Base-by-base conservation (phyloP, 495 filamentous ascomycete genomes). In the Penicillium manginii region DNA sequence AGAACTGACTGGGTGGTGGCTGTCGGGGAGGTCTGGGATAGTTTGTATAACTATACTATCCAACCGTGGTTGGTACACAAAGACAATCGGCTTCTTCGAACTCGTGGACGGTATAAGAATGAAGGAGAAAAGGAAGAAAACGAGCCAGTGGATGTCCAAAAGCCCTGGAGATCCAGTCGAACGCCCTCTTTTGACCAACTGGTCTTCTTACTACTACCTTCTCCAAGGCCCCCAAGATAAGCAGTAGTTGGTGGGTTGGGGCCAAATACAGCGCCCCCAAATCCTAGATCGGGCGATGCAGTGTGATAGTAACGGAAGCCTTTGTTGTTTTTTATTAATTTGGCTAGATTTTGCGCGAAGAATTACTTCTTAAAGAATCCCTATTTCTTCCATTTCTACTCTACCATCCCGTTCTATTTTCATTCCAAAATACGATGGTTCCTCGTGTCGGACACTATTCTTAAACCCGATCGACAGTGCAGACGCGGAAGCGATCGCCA, bases 391-490 rank as follows among this genome's bases (percentile, higher is more conserved):
- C 26, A 29, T 29, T 29, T 29, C 26, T 7, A 29, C 26, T 4
- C 26, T 29, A 5, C 26, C 35, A 1, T 37, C 15, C 35, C 35
- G 15, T 37, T 37, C 15, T 37, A 43, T 17, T n/a, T 43, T 9
- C n/a, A 19, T 17, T 43, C 0, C 15, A 17, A 7, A 43, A 43
- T 43, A 43, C 40, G 40, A 43, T 18, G 40, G 15, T 43, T 17
- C 15, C 40, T 43, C 40, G 40, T 43, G 40, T 43, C 8, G 2
- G 40, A 19, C 7, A 6, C 17, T 43, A 43, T 43, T 43, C 40
- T 43, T 43, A 43, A 43, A 7, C 40, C 8, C 40, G 40, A 43
- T 43, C 40, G 40, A 43, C 40, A 18, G 40, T 43, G 40, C 40
- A 43, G 40, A 43, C 40, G 40, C 40, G 40, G 40, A 43, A 43